Evolutionary conservation across 1,284 basidiomycete genomes (phyloP).

Genomic region (Sporisorium graminicola): DNA sequence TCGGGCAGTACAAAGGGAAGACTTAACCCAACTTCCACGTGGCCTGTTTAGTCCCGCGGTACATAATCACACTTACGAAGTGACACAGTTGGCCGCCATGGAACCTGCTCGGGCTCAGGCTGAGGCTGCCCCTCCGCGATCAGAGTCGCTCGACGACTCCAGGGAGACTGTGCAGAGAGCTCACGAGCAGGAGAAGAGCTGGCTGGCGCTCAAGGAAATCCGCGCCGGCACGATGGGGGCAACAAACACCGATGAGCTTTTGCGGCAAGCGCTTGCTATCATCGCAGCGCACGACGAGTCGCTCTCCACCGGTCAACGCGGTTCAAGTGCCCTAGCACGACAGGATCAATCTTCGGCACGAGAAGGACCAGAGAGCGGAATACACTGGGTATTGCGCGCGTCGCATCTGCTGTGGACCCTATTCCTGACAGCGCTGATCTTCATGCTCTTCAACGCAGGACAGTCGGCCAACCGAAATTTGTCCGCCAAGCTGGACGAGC

Average conservation of each 20-base stretch:
- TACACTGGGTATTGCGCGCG: constrained; percentile 10
- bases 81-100: not conserved
- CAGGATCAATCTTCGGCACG: not conserved
- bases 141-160: constrained; percentile 33
- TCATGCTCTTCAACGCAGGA: constrained; percentile 38
- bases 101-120: not conserved
- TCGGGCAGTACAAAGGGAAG: not conserved
- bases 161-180: constrained; percentile 22
- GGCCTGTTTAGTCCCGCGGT: constrained; percentile 16
- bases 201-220: not conserved
- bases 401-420: constrained; percentile 44
- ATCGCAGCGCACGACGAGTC: constrained; percentile 34
- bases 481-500: constrained; percentile 30
- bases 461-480: constrained; percentile 27
- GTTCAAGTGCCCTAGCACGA: not conserved
- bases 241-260: constrained; percentile 13
- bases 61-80: constrained; percentile 2
- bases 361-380: not conserved
- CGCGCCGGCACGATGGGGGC: not conserved
- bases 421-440: constrained; percentile 25
- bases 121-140: too few species aligned
- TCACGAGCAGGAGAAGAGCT: not conserved
- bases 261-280: constrained; percentile 33
- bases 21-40: constrained; percentile 7
- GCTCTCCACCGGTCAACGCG: not conserved